Base-by-base conservation (phyloP, 257 asterid species). In the Fraxinus anomala region DNA sequence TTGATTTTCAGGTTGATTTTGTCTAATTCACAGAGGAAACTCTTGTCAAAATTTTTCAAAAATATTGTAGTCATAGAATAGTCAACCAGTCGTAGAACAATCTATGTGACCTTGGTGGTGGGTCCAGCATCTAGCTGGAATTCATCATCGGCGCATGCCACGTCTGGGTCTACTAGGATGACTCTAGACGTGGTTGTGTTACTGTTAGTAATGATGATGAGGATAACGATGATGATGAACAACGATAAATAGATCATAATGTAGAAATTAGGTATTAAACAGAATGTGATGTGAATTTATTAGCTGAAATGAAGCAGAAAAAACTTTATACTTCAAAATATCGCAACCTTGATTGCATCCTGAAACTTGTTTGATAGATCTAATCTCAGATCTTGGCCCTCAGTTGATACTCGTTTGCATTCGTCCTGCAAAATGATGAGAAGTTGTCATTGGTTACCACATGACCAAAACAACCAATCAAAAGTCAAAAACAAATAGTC, bases 301-400 rank as follows among this genome's bases (percentile, higher is more conserved):
- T 56, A 56, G 67, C 30, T 21, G 67, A 21, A n/a, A n/a, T 23
- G 33, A 63, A 63, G 69, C 24, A 63, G 17, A 11, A 63, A 63
- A 63, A 63, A 23, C 33, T 63, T 2, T 24, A 8, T 24, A 63
- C 36, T 63, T 26, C 80, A 68, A 73, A 79, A 40, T 19, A 68
- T 61, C 72, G 82, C 67, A 78, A 93, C 99, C 98, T 92, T 93
- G 82, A 96, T 93, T 75, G 99, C 98, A 78, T 96, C 98, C 87
- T 90, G 95, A 83, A 96, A 96, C 90, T 79, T 96, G 89, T 89
- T 92, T 72, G 98, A 93, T 40, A 93, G 89, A 82, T 93, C 98
- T 85, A 89, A 68, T 89, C 99, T 91, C 92, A 96, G 83, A 83
- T 83, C 88, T 82, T 96, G 99, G 79, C 98, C 92, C 83, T 92